Conservation (phyloP, 1,139 yeast genomes). For the Yamadazyma triangularis region DNA sequence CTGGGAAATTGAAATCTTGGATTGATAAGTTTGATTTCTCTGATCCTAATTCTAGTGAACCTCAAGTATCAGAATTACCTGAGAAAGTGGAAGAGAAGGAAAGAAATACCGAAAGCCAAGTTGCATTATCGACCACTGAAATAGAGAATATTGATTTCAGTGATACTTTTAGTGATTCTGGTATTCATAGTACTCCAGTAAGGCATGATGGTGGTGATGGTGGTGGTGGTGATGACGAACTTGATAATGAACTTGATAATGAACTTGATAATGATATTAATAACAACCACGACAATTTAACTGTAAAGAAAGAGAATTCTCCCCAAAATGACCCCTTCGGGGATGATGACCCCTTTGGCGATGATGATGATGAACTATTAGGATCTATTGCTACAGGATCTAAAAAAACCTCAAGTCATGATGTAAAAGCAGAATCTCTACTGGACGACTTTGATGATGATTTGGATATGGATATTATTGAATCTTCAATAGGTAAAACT, state of each 20-base stretch:
- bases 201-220: background rate
- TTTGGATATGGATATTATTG: background rate
- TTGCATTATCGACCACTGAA: background rate
- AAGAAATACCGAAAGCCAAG: background rate
- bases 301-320: background rate
- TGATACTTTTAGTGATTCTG: background rate
- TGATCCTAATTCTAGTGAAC: background rate
- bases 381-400: constrained; percentile 16
- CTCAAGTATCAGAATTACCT: too few relatives aligned
- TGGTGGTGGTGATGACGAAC: background rate
- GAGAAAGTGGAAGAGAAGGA: too few relatives aligned
- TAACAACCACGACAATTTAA: background rate
- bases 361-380: background rate
- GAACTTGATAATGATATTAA: background rate
- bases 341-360: constrained; percentile 10
- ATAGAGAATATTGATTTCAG: background rate
- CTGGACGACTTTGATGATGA: background rate
- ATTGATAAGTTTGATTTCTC: background rate
- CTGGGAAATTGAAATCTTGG: constrained; percentile 1
- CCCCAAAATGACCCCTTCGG: constrained; percentile 11
- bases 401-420: constrained; percentile 2
- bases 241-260: background rate
- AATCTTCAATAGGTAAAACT: background rate
- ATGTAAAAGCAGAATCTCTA: too few relatives aligned
- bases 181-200: background rate